Base-by-base conservation (phyloP, 805 yeast genomes). In the Blastobotrys mokoenaii region DNA sequence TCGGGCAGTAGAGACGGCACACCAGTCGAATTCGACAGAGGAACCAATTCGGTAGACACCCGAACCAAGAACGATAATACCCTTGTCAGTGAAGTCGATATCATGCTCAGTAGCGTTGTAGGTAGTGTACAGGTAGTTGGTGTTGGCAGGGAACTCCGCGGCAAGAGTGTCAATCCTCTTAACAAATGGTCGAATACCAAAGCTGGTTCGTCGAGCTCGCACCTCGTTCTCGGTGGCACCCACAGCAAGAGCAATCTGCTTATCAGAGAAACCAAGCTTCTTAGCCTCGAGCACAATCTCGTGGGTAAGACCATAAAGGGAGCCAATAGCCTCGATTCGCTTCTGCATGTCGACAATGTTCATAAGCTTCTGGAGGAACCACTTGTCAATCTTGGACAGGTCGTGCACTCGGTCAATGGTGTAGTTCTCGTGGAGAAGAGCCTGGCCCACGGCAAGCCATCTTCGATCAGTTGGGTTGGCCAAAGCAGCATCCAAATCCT, bases 1-100 rank as follows among this genome's bases (percentile, higher is more conserved):
- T 64, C 97, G 81, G 46, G 95, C 96, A 47, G 98, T 84, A 52
- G 93, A 79, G 52, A 90, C 98, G 46, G 97, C 98, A 75, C 98
- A 90, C 98, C 98, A 90, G 68, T 90, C 98, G 60, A 90, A 90
- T 71, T 93, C 98, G 45, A 90, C 98, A 29, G 97, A 88, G 1
- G 97, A 89, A 48, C 98, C 98, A 65, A 90, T 90, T 68, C 98
- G 80, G 77, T 90, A 90, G 43, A 93, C 98, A 72, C 98, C 97
- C n/a, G 97, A 88, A 45, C 97, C 98, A 57, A 90, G 74, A 35
- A 90, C 97, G 79, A 93, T 72, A 50, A 93, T 83, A 61, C 97
- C 97, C 54, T 84, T 75, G 48, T 90, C 97, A 58, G 83, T 77
- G 62, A 90, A 93, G 38, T 71, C 76, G 41, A 90, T 82, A 66